Conservation (phyloP, 768 basidiomycete genomes). For the Macrolepiota fuliginosa region DNA sequence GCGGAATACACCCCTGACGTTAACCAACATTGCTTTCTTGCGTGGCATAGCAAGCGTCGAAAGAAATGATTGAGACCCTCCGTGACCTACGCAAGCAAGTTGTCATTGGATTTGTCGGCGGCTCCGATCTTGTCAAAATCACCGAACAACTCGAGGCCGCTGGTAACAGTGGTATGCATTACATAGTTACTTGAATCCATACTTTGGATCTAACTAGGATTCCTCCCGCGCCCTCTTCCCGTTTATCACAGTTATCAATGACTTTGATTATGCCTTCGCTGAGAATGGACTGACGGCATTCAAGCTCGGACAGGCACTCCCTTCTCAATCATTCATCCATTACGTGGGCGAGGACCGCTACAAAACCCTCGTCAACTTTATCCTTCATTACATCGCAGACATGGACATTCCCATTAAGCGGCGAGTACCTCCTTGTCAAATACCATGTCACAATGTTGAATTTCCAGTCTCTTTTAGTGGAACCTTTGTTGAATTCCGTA, state of each 20-base stretch:
- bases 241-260: slow-evolving; percentile 54
- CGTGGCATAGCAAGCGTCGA: slow-evolving; percentile 46
- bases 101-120: slow-evolving; percentile 88
- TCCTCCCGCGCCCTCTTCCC: not conserved
- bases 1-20: not conserved
- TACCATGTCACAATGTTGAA: not conserved
- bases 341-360: slow-evolving; percentile 90
- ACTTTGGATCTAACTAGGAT: not conserved
- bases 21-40: slow-evolving; percentile 9
- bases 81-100: slow-evolving; percentile 68
- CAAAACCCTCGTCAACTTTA: slow-evolving; percentile 88
- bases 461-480: slow-evolving; percentile 48
- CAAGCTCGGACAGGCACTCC: slow-evolving; percentile 72
- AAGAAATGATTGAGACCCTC: slow-evolving; percentile 70
- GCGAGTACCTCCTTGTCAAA: slow-evolving; percentile 33
- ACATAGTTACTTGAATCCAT: not conserved
- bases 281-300: slow-evolving; percentile 95
- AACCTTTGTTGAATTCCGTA: slow-evolving; percentile 95
- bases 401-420: slow-evolving; percentile 93
- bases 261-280: slow-evolving; percentile 89
- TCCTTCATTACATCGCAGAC: slow-evolving; percentile 91
- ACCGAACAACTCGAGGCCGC: slow-evolving; percentile 71
- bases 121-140: slow-evolving; percentile 90
- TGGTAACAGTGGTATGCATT: slow-evolving; percentile 51
- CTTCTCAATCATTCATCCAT: slow-evolving; percentile 85